Conservation (phyloP, 2,329 filamentous ascomycete genomes). For the Verticillium zaregamsianum region DNA sequence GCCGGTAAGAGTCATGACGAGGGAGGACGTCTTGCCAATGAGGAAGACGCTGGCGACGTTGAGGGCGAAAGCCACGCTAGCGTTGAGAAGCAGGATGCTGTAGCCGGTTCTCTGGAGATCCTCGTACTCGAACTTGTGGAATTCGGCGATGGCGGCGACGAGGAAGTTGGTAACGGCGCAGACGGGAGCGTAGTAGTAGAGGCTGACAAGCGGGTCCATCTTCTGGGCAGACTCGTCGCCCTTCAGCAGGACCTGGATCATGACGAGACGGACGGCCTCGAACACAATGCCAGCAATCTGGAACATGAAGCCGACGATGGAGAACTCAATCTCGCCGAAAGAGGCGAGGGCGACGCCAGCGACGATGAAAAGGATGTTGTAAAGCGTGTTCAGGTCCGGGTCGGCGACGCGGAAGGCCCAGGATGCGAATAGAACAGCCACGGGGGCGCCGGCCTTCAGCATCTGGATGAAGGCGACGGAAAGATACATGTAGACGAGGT, state of each 20-base stretch:
- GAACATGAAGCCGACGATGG: constrained; percentile 60
- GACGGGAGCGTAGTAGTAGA: constrained; percentile 87
- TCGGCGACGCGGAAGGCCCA: constrained; percentile 54
- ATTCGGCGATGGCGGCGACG: constrained; percentile 66
- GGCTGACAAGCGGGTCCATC: constrained; percentile 83
- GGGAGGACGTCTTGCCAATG: constrained; percentile 82
- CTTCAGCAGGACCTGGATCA: constrained; percentile 80
- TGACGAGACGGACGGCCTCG: constrained; percentile 76
- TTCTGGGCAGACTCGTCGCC: constrained; percentile 62
- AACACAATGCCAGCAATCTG: constrained; percentile 75
- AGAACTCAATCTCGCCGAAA: constrained; percentile 65
- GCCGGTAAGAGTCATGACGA: constrained; percentile 81
- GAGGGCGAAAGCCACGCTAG: constrained; percentile 72
- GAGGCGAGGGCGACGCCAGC: constrained; percentile 48
- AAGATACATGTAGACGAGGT: constrained; percentile 64
- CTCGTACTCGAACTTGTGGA: constrained; percentile 59
- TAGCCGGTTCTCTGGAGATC: constrained; percentile 64
- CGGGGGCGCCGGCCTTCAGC: constrained; percentile 65
- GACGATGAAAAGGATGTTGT: constrained; percentile 49
- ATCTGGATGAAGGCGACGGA: constrained; percentile 68
- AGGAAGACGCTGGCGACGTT: constrained; percentile 85
- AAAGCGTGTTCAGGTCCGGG: constrained; percentile 37
- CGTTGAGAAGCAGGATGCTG: constrained; percentile 65
- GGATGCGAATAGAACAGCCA: constrained; percentile 61
- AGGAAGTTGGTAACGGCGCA: constrained; percentile 77